phyloP scores from a whole-genome alignment of 2,329 filamentous ascomycete species.

The Colletotrichum theobromicola region DNA sequence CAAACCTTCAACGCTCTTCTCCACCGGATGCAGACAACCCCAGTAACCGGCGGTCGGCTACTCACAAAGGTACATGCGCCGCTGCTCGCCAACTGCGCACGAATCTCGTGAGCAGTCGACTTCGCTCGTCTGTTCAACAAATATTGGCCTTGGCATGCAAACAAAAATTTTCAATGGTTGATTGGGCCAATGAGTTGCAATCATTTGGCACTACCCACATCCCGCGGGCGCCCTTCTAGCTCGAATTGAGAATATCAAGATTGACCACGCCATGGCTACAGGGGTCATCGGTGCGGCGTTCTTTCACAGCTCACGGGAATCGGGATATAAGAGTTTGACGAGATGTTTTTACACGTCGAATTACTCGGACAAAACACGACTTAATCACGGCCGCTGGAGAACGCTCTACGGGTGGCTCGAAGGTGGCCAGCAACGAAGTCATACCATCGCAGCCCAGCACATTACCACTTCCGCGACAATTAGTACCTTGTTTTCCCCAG shows the following conservation, averaged over 20 bases:
- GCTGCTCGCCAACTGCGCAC: not conserved
- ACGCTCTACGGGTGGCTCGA: not conserved
- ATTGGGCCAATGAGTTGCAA: not conserved
- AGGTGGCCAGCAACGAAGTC: not conserved
- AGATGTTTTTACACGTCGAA: not conserved
- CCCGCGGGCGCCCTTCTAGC: not conserved
- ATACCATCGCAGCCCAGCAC: not conserved
- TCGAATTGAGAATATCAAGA: not conserved
- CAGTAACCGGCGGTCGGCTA: constrained; percentile 5
- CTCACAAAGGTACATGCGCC: not conserved
- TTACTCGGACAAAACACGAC: not conserved
- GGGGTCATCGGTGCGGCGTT: not conserved
- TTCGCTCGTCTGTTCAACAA: not conserved
- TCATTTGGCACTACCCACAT: not conserved
- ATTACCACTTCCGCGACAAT: not conserved
- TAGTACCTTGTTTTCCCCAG: not conserved
- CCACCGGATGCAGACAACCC: not conserved
- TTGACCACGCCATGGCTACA: not conserved
- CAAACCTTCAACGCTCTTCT: not conserved
- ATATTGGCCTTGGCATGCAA: not conserved
- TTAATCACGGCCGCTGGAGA: too few species aligned
- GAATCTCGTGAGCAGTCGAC: not conserved
- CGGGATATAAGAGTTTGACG: not conserved
- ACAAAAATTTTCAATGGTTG: not conserved
- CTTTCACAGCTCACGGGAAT: not conserved